Conservation (phyloP, 805 yeast genomes). For the Torulaspora maleeae region DNA sequence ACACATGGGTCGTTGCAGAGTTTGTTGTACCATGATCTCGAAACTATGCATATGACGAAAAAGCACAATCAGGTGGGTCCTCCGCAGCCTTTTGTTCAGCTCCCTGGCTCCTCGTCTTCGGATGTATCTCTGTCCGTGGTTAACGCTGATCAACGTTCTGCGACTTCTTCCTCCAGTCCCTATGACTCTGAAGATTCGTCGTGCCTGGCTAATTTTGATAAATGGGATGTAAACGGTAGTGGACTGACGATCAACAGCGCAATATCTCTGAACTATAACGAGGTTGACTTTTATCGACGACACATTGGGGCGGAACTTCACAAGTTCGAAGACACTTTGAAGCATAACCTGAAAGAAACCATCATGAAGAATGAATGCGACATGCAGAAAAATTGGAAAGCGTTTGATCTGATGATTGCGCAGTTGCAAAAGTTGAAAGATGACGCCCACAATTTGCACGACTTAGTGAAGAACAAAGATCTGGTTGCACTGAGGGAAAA, state of each 20-base stretch:
- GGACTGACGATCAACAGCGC: constrained; percentile 5
- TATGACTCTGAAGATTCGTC: constrained; percentile 12
- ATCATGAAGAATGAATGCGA: constrained; percentile 29
- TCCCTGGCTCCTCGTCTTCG: constrained; percentile 11
- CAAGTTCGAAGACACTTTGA: constrained; percentile 26
- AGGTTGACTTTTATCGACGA: constrained; percentile 21
- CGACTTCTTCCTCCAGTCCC: constrained; percentile 11
- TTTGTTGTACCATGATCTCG: constrained; percentile 23
- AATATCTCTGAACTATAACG: constrained; percentile 18
- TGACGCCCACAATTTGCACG: constrained; percentile 24
- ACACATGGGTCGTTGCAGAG: constrained; percentile 22
- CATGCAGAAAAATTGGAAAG: constrained; percentile 29
- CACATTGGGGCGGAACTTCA: constrained; percentile 24
- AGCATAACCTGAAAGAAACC: constrained; percentile 19
- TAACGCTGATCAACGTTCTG: constrained; percentile 7
- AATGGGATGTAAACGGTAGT: constrained; percentile 2
- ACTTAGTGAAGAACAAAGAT: constrained; percentile 29
- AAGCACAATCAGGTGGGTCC: constrained; percentile 2
- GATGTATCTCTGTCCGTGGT: constrained; percentile 10
- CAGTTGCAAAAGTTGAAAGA: constrained; percentile 31
- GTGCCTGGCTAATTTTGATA: constrained; percentile 9
- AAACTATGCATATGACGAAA: constrained; percentile 4
- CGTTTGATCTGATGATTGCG: constrained; percentile 23
- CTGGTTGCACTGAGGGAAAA: constrained; percentile 29
- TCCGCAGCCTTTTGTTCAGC: constrained; percentile 2